Percentiles rank a stretch among this genome's conserved stretches.
Evolutionary conservation across 768 basidiomycete species (phyloP).

Genomic region (Hericium rajendrae): DNA sequence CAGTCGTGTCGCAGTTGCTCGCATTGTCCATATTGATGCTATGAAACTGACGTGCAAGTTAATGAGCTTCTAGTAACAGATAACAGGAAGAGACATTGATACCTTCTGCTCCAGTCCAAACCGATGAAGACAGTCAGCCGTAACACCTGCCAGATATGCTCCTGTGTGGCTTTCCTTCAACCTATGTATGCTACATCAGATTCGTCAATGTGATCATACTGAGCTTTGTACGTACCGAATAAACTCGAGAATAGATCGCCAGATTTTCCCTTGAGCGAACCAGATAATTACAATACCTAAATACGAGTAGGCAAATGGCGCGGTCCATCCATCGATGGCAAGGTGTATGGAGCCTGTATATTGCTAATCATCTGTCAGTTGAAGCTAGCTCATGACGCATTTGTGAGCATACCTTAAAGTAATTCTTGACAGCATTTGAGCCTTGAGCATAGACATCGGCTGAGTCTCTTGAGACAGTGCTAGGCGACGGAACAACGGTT

Average conservation of each 20-base stretch:
- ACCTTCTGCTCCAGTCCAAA: conserved; percentile 22
- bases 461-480: conserved; percentile 18
- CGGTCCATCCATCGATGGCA: conserved; percentile 28
- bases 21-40: conserved; percentile 25
- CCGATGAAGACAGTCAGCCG: conserved; percentile 18
- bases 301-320: conserved; percentile 20
- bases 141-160: conserved; percentile 19
- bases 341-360: conserved; percentile 18
- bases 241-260: conserved; percentile 25
- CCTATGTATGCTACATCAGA: conserved; percentile 10
- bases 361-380: conserved; percentile 8
- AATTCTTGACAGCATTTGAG: not conserved
- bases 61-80: conserved; percentile 1
- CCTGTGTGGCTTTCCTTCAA: conserved; percentile 22
- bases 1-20: conserved; percentile 22
- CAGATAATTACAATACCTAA: conserved; percentile 24
- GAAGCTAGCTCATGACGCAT: not conserved
- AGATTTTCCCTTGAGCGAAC: conserved; percentile 20
- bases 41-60: conserved; percentile 16
- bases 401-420: not conserved
- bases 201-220: not conserved
- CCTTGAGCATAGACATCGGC: not conserved
- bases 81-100: not conserved
- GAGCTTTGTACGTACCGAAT: conserved; percentile 16
- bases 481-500: conserved; percentile 17